Evolutionary conservation across 2,329 filamentous ascomycete genomes (phyloP).

Genomic region (Fusarium sterilihyphosum): DNA sequence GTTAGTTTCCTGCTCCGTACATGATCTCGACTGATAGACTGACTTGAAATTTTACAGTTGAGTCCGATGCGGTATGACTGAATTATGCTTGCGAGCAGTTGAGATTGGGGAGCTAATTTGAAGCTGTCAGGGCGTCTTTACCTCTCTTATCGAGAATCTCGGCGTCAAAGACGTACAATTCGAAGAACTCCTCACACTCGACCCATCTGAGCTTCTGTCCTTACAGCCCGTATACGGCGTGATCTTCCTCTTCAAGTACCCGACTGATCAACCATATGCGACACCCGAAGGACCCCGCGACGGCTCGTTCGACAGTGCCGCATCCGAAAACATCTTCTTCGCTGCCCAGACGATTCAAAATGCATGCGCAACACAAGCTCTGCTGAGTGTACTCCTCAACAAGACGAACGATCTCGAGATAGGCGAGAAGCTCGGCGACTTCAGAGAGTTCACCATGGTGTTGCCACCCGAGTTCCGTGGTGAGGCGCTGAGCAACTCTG

Average conservation of each 20-base stretch:
- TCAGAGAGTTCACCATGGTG: constrained; percentile 87
- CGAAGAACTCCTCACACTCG: constrained; percentile 92
- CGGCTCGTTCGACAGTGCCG: constrained; percentile 80
- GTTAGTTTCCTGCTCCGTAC: constrained; percentile 53
- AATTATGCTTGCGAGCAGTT: not conserved
- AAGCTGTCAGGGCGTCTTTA: constrained; percentile 83
- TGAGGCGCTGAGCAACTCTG: constrained; percentile 69
- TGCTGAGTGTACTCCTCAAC: constrained; percentile 92
- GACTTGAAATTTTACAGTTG: constrained; percentile 62
- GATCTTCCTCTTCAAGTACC: constrained; percentile 99
- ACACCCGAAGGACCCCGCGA: constrained; percentile 75
- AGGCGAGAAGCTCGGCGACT: constrained; percentile 75
- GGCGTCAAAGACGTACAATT: constrained; percentile 96
- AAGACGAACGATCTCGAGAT: constrained; percentile 77
- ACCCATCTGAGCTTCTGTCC: constrained; percentile 75
- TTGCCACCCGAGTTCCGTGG: constrained; percentile 79
- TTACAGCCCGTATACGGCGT: constrained; percentile 89
- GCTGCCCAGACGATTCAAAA: constrained; percentile 98
- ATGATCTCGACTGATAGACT: not conserved
- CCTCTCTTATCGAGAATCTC: constrained; percentile 89
- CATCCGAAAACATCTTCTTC: constrained; percentile 86
- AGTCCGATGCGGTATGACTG: constrained; percentile 93
- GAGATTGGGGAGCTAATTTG: not conserved
- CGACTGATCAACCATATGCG: constrained; percentile 72
- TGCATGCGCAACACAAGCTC: constrained; percentile 94